Evolutionary conservation across 257 asterid genomes (phyloP).

Genomic region (Solanum neorickii): DNA sequence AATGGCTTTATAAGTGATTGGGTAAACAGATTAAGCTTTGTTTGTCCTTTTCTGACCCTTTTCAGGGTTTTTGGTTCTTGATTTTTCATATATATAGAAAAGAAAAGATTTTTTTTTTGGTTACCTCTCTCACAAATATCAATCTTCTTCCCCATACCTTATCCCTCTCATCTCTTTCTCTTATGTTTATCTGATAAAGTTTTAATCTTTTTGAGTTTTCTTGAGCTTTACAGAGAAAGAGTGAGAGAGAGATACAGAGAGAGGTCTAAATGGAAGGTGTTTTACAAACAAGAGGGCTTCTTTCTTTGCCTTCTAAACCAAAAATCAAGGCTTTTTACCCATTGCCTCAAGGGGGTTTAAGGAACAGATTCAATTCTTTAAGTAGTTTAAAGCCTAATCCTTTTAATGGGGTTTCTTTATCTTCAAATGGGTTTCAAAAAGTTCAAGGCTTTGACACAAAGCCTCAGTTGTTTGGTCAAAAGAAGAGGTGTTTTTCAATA

Average conservation of each 20-base stretch:
- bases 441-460: conserved; percentile 33
- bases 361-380: conserved; percentile 42
- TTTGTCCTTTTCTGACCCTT: background rate
- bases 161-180: background rate
- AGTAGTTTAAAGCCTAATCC: conserved; percentile 26
- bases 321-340: conserved; percentile 38
- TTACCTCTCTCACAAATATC: background rate
- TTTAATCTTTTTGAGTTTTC: background rate
- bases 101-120: background rate
- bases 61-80: background rate
- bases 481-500: conserved; percentile 12
- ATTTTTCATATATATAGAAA: background rate
- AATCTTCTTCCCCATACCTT: background rate
- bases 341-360: conserved; percentile 38
- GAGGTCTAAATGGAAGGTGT: conserved; percentile 51
- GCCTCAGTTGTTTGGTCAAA: conserved; percentile 27
- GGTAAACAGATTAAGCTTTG: background rate
- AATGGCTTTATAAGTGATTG: background rate
- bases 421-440: conserved; percentile 32
- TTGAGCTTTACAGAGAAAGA: background rate
- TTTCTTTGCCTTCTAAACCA: conserved; percentile 71
- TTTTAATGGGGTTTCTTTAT: conserved; percentile 19
- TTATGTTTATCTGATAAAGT: background rate
- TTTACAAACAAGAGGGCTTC: conserved; percentile 63
- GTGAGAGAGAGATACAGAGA: background rate